phyloP scores from a whole-genome alignment of 1,284 basidiomycete species.

The Moesziomyces antarcticus region DNA sequence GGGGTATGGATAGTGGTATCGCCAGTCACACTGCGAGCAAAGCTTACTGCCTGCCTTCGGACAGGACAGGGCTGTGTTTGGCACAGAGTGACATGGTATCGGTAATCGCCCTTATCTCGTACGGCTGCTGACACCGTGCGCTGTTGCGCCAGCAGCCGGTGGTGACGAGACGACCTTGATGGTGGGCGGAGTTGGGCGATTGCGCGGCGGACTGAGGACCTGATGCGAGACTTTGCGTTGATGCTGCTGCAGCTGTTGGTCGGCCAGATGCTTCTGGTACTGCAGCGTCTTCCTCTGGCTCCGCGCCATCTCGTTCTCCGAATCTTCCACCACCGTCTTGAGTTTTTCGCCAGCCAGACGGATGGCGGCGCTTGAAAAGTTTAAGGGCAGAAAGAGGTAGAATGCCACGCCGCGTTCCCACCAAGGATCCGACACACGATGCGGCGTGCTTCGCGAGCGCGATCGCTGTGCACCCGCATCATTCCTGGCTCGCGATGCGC shows the following conservation, averaged over 20 bases:
- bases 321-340: conserved; percentile 33
- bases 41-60: neutral
- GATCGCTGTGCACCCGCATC: neutral
- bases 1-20: neutral
- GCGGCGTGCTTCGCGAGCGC: conserved; percentile 10
- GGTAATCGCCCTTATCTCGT: neutral
- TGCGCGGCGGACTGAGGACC: conserved; percentile 20
- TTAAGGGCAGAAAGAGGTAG: conserved; percentile 54
- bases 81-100: neutral
- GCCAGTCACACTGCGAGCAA: neutral
- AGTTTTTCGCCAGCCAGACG: conserved; percentile 49
- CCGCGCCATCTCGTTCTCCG: conserved; percentile 30
- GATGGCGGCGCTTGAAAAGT: conserved; percentile 44
- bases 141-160: neutral
- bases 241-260: conserved; percentile 41
- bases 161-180: conserved; percentile 24
- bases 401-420: conserved; percentile 48
- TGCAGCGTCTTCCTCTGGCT: conserved; percentile 38
- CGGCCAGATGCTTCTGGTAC: conserved; percentile 44
- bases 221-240: conserved; percentile 26
- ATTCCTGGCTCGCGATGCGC: neutral
- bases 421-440: conserved; percentile 40
- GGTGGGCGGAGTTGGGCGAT: conserved; percentile 7
- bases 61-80: neutral
- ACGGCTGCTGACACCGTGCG: neutral